These are phyloP conservation scores for Schwanniomyces vanrijiae DNA, from an alignment of 805 yeast genomes.

Conservation along the genomic window DNA sequence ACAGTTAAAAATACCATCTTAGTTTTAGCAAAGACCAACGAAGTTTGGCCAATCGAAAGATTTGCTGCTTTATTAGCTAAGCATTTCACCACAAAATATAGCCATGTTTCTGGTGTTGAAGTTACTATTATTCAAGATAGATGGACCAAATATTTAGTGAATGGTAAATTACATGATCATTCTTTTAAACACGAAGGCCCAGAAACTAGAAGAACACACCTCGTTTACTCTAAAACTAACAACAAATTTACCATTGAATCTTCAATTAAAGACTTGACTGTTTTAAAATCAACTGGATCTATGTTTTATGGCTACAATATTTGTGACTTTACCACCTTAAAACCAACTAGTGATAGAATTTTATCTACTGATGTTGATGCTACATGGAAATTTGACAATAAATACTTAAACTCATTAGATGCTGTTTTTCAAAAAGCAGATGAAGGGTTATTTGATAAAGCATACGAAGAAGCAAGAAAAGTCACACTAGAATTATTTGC, in stretches of 20 bases:
- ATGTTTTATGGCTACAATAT: constrained; percentile 85
- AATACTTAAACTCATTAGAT: constrained; percentile 49
- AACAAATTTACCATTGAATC: constrained; percentile 59
- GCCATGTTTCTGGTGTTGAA: constrained; percentile 72
- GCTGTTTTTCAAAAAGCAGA: constrained; percentile 53
- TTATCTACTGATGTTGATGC: constrained; percentile 85
- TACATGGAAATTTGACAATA: constrained; percentile 62
- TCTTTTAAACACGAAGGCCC: constrained; percentile 85
- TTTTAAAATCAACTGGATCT: constrained; percentile 87
- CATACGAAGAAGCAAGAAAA: constrained; percentile 61
- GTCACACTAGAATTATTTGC: constrained; percentile 80
- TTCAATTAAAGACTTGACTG: constrained; percentile 75
- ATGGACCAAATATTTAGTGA: constrained; percentile 76
- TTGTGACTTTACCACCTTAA: constrained; percentile 86
- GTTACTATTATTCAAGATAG: constrained; percentile 67
- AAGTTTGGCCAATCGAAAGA: constrained; percentile 88
- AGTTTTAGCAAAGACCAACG: constrained; percentile 76
- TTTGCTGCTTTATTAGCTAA: constrained; percentile 83
- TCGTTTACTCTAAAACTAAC: constrained; percentile 52
- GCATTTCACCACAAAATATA: constrained; percentile 76
- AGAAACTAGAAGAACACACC: constrained; percentile 65
- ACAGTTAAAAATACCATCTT: constrained; percentile 88
- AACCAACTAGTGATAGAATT: constrained; percentile 81
- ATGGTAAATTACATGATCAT: constrained; percentile 78
- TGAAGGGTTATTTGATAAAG: constrained; percentile 61